Conservation (phyloP, 345 rosid genomes). For the Salix caprea region DNA sequence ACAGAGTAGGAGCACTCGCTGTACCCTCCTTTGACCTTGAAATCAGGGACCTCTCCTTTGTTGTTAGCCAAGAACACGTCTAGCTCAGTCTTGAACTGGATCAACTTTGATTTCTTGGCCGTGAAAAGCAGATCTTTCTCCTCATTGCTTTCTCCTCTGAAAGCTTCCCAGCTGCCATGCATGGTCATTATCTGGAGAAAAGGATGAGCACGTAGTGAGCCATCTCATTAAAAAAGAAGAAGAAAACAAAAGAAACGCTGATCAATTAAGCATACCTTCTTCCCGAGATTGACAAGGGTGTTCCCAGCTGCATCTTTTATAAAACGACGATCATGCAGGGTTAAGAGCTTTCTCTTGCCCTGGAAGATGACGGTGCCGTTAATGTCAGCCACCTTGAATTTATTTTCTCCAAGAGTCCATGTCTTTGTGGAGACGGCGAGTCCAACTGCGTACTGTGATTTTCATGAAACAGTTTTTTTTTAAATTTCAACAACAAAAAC, state of each 20-base stretch:
- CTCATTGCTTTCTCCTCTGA: constrained; percentile 27
- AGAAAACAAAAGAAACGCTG: not conserved
- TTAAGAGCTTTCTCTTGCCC: constrained; percentile 19
- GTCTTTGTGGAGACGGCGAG: constrained; percentile 18
- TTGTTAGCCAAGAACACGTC: constrained; percentile 36
- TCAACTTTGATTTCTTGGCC: constrained; percentile 26
- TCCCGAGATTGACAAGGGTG: constrained; percentile 31
- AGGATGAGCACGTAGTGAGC: not conserved
- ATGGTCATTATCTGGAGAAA: constrained; percentile 24
- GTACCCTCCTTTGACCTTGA: constrained; percentile 41
- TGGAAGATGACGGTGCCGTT: constrained; percentile 31
- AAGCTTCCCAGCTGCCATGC: constrained; percentile 38
- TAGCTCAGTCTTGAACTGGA: constrained; percentile 19
- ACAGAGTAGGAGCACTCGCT: constrained; percentile 26
- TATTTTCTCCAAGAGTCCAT: constrained; percentile 8
- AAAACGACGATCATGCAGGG: constrained; percentile 28
- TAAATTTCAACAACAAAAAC: no score
- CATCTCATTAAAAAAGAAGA: no score
- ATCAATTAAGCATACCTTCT: constrained; percentile 31
- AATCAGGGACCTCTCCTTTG: constrained; percentile 28
- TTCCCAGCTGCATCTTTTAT: constrained; percentile 29
- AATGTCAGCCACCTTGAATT: constrained; percentile 23
- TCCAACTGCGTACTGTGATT: no score
- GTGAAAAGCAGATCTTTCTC: constrained; percentile 29
- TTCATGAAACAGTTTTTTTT: no score